phyloP scores from a whole-genome alignment of 495 filamentous ascomycete genomes.

The Neurospora sp. region DNA sequence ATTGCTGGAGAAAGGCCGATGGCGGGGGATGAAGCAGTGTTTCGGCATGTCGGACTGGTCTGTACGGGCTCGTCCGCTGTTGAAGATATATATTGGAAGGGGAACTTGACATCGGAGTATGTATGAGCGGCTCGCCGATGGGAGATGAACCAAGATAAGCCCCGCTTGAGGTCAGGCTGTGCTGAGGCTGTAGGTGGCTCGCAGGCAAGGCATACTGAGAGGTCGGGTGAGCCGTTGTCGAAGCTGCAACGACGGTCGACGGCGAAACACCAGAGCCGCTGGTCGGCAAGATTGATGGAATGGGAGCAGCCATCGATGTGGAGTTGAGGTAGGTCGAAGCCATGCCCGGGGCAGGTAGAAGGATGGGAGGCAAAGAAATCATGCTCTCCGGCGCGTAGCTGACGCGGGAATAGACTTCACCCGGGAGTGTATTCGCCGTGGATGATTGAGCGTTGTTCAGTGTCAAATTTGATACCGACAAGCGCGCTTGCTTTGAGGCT shows the following conservation, averaged over 20 bases:
- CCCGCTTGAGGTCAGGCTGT: conserved; percentile 19
- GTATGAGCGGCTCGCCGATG: conserved; percentile 39
- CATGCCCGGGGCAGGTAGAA: conserved; percentile 37
- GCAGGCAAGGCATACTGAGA: conserved; percentile 31
- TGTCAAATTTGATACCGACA: conserved; percentile 33
- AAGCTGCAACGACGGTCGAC: conserved; percentile 5
- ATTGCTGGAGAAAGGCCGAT: conserved; percentile 65
- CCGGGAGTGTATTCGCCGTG: conserved; percentile 2
- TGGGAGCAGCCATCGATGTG: conserved; percentile 21
- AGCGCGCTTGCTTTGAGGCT: conserved; percentile 17
- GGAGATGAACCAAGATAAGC: conserved; percentile 37
- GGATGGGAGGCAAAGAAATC: conserved; percentile 35
- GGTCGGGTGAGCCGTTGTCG: conserved; percentile 15
- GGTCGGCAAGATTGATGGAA: conserved; percentile 21
- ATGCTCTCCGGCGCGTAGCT: conserved; percentile 17
- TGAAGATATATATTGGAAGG: conserved; percentile 46
- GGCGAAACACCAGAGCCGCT: conserved; percentile 16
- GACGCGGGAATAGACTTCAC: conserved; percentile 9
- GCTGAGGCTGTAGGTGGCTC: conserved; percentile 28
- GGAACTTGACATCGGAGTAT: conserved; percentile 46
- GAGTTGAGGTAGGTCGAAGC: conserved; percentile 33
- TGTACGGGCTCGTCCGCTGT: conserved; percentile 73
- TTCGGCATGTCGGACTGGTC: conserved; percentile 78
- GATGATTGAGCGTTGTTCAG: conserved; percentile 26
- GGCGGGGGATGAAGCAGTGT: conserved; percentile 84